Percentiles rank a stretch among this genome's conserved stretches.
phyloP scores from a whole-genome alignment of 305 asterid genomes.

The Fraxinus baroniana region DNA sequence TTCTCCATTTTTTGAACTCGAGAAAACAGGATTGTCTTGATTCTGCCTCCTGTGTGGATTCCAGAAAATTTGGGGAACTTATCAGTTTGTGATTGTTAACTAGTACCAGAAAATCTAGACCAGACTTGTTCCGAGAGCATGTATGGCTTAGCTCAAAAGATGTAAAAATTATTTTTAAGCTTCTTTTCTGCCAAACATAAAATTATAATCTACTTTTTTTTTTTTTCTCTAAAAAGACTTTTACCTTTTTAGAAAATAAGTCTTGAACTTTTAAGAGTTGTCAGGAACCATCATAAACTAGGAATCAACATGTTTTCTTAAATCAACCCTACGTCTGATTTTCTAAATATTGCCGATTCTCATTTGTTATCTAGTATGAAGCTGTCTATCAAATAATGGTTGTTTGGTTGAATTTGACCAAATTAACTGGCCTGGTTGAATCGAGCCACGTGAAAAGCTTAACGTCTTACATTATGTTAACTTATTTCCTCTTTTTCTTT shows the following conservation, averaged over 20 bases:
- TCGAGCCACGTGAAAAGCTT: background rate
- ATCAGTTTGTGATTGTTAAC: background rate
- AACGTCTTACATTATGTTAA: background rate
- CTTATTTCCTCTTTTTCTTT: constrained; percentile 13
- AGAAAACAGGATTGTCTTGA: background rate
- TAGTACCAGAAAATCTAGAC: background rate
- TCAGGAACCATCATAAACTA: background rate
- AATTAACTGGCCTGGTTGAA: background rate
- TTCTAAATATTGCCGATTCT: background rate
- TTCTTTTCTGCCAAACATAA: background rate
- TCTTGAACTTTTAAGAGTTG: background rate
- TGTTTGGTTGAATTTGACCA: background rate
- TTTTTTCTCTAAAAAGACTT: background rate
- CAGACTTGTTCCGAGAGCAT: background rate
- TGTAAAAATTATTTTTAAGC: background rate
- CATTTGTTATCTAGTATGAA: background rate
- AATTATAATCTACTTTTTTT: background rate
- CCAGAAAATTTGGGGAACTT: background rate
- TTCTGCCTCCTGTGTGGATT: background rate
- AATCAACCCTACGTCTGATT: background rate
- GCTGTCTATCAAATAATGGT: constrained; percentile 2
- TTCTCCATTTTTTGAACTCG: background rate
- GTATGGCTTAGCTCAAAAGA: background rate
- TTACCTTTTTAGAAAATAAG: background rate
- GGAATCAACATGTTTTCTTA: background rate